Base-by-base conservation (phyloP, 2,329 filamentous ascomycete species). In the Arthroderma sp. region DNA sequence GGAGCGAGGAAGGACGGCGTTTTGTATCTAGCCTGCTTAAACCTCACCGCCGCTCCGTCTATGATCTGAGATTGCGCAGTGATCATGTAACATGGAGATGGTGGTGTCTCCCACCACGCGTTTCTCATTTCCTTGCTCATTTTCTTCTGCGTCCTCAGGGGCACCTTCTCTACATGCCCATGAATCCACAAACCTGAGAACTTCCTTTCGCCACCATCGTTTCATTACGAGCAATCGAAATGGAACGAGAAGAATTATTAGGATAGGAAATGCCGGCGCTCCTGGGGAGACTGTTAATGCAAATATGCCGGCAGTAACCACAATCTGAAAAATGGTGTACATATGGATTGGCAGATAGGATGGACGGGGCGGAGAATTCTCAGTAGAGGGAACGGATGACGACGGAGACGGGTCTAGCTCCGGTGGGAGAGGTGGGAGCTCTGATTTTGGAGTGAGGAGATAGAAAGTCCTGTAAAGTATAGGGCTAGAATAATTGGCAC, bases 171-270 rank as follows among this genome's bases (percentile, higher is more conserved):
- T 66, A 49, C 73, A 77, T 28, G 65, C 65, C 66, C 65, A 68
- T 3, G 63, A 64, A 53, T 74, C 70, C 31, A 73, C 70, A 53
- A 68, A 69, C 33, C 66, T 54, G 40, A 82, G 63, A 5, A 74
- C 75, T 50, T 80, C 75, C 38, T 68, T 66, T 11, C 66, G 68
- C 77, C 77, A 82, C 44, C 78, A 62, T 41, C 60, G 66, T 47
- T 74, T 77, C 75, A 82, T 80, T 8, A 79, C 44, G 10, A 72
- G 63, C 6, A 82, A 56, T 7, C 78, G 65, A n/a, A 78, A 65
- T 0, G 78, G 78, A 1, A 82, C 77, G n/a, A 81, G 58, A 4
- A 72, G 68, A 43, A 81, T 75, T 48, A 82, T 79, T 28, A 81
- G 68, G 5, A 82, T 61, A 1, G 78, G 78, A 50, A 82, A 82